Conservation (phyloP, 108 stramenopile species). For the Mediolabrus comicus region DNA sequence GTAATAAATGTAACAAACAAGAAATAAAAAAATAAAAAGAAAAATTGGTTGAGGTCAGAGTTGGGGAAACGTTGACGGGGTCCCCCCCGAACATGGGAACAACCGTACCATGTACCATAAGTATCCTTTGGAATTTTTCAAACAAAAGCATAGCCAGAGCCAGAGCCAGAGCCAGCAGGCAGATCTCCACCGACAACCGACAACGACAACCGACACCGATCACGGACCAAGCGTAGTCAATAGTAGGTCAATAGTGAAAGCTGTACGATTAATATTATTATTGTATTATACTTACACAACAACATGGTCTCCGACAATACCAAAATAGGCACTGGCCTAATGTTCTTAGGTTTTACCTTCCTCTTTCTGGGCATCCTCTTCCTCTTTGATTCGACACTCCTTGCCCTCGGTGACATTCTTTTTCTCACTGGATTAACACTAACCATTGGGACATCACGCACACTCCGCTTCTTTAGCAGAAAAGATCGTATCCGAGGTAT, state of each 20-base stretch:
- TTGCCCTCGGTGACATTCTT: conserved; percentile 86
- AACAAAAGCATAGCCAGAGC: no score
- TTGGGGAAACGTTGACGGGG: no score
- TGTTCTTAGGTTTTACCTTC: conserved; percentile 77
- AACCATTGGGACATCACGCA: conserved; percentile 81
- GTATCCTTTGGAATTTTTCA: no score
- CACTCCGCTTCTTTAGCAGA: conserved; percentile 84
- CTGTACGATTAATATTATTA: not conserved
- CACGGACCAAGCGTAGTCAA: not conserved
- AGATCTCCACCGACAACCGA: no score
- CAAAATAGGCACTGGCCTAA: conserved; percentile 86
- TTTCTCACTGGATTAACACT: conserved; percentile 84
- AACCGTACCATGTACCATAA: no score
- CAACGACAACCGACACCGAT: not conserved
- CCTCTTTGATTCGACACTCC: conserved; percentile 86
- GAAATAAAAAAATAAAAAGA: no score
- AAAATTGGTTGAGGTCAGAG: no score
- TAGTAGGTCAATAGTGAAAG: not conserved
- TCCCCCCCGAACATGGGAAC: no score
- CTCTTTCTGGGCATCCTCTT: conserved; percentile 86
- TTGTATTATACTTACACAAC: not conserved
- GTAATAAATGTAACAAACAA: no score
- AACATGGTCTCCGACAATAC: conserved; percentile 81
- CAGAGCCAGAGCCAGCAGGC: no score
- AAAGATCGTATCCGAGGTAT: conserved; percentile 84